A percentile compares a stretch with the other conserved stretches of the same genome.
Evolutionary conservation across 352 stramenopile genomes (phyloP).

Genomic region (Pythium inflatum): DNA sequence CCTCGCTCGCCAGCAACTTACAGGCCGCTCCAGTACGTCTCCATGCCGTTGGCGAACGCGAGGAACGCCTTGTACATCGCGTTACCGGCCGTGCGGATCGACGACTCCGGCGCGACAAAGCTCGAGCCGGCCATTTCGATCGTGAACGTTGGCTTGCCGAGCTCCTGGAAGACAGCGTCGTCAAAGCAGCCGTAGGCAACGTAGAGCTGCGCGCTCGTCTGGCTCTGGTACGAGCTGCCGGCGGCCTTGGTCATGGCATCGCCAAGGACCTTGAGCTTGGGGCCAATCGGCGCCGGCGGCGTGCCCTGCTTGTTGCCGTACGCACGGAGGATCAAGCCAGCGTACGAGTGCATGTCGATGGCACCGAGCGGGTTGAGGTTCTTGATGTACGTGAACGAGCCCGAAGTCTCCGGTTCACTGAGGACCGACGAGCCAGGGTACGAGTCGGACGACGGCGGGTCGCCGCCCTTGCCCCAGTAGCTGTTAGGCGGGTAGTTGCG

Average conservation of each 20-base stretch:
- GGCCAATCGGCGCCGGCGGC: constrained; percentile 31
- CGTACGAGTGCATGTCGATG: constrained; percentile 40
- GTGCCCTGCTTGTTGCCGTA: constrained; percentile 27
- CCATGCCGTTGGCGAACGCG: constrained; percentile 27
- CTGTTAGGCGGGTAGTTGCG: constrained; percentile 37
- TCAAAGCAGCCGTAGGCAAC: constrained; percentile 36
- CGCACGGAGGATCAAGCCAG: constrained; percentile 29
- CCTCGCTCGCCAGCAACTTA: no score
- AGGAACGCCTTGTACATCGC: constrained; percentile 14
- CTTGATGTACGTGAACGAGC: constrained; percentile 39
- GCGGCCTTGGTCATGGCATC: constrained; percentile 21
- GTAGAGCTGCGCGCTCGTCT: constrained; percentile 27
- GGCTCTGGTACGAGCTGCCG: constrained; percentile 24
- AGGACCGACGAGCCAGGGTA: constrained; percentile 37
- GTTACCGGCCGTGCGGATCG: constrained; percentile 25
- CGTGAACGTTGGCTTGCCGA: constrained; percentile 36
- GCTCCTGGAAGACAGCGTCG: constrained; percentile 36
- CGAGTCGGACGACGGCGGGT: constrained; percentile 17
- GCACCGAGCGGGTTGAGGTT: constrained; percentile 28
- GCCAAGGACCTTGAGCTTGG: constrained; percentile 33
- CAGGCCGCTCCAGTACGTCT: constrained; percentile 27
- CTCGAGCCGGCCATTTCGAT: constrained; percentile 37
- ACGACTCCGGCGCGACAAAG: constrained; percentile 30
- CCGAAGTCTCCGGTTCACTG: constrained; percentile 38
- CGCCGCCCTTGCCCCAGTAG: constrained; percentile 29